Base-by-base conservation (phyloP, 2,329 filamentous ascomycete genomes). In the Tolypocladium guangdongense region DNA sequence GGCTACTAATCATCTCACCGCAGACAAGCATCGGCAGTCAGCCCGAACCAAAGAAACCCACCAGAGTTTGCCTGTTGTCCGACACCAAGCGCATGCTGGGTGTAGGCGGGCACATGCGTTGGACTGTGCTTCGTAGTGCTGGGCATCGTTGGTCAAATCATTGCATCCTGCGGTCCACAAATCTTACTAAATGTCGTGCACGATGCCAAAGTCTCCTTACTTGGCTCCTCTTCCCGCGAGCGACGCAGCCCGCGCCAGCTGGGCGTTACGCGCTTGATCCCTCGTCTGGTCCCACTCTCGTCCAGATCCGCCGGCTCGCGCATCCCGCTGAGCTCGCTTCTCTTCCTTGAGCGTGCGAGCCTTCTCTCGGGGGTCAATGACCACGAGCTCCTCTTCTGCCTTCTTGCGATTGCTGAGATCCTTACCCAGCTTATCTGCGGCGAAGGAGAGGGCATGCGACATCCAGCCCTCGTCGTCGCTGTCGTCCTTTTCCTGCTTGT, bases 341-440 rank as follows among this genome's bases (percentile, higher is more conserved):
- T 82, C 81, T 56, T 84, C 81, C 64, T 82, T 78, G 39, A 95
- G 74, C 39, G 86, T 86, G 65, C 82, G 84, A 46, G 87, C 86
- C 67, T 88, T 90, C 67, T 91, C 89, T 54, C 89, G 76, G 1
- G 91, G 91, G 73, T 99, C 93, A 68, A 97, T 96, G 3, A 97
- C 90, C 47, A 95, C 82, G 45, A 96, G 69, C 63, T 96, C 89
- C 54, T 96, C 90, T 64, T 93, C 90, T 52, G 92, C 91, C 69
- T 93, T 91, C 70, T 83, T 86, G 65, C 92, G 89, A 78, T 93
- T 96, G 51, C 81, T 89, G 52, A 97, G 71, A 69, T 97, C 89
- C 66, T 97, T 97, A 22, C 93, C 93, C 7, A 96, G 71, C 58
- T 86, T 87, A 62, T 97, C 93, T 57, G 91, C 93, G 38, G 86